These are phyloP conservation scores for Canna indica DNA, from an alignment of 176 grass and related monocot genomes.

Conservation along the genomic window DNA sequence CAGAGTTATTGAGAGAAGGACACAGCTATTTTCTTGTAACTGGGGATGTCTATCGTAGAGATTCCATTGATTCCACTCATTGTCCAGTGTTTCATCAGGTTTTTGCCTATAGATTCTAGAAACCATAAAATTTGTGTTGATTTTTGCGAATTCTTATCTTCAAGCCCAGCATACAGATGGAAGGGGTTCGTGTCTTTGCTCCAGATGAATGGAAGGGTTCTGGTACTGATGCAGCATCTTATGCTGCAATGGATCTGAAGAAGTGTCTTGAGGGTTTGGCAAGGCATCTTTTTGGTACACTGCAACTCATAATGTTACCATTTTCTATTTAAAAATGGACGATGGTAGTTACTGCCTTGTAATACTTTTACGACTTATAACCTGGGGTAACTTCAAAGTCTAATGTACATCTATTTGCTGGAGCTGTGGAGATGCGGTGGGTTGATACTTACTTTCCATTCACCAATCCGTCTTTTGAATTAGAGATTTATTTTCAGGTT, in stretches of 20 bases:
- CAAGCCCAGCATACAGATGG: slow-evolving; percentile 54
- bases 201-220: slow-evolving; percentile 69
- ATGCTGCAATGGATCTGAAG: slow-evolving; percentile 75
- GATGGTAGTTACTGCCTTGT: neutral
- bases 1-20: too few species aligned
- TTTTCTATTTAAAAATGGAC: slow-evolving; percentile 9
- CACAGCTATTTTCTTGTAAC: slow-evolving; percentile 72
- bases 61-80: slow-evolving; percentile 92
- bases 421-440: slow-evolving; percentile 95
- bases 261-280: slow-evolving; percentile 87
- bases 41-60: slow-evolving; percentile 94
- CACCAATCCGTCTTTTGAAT: slow-evolving; percentile 90
- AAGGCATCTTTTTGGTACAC: slow-evolving; percentile 77
- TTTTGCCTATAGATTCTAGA: slow-evolving; percentile 46
- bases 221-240: slow-evolving; percentile 62
- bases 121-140: neutral
- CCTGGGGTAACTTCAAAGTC: too few species aligned
- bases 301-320: neutral
- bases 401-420: slow-evolving; percentile 31
- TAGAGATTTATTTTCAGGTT: slow-evolving; percentile 99
- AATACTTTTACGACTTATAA: neutral
- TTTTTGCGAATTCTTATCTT: neutral
- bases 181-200: slow-evolving; percentile 80
- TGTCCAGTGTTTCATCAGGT: slow-evolving; percentile 98
- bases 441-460: slow-evolving; percentile 99